Evolutionary conservation across 2,329 filamentous ascomycete species (phyloP).

Genomic region (Claviceps arundinis): DNA sequence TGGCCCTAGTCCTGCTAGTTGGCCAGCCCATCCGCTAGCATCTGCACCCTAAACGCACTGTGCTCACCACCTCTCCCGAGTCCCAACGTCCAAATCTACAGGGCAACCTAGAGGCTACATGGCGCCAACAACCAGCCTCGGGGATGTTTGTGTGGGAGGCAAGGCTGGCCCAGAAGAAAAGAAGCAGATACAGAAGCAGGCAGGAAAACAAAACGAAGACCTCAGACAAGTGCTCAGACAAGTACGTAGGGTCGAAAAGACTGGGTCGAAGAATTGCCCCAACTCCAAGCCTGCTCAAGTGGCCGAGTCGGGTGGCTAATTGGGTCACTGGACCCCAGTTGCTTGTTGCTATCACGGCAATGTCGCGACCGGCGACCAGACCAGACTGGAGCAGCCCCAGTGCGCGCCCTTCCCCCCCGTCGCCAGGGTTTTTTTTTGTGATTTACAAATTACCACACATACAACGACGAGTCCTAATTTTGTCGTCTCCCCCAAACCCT

Average conservation of each 20-base stretch:
- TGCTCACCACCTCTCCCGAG: background rate
- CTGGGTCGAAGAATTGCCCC: background rate
- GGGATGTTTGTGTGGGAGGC: background rate
- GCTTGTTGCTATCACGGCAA: background rate
- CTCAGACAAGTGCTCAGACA: background rate
- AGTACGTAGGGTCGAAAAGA: background rate
- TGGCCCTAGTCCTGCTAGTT: background rate
- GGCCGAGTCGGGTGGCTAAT: background rate
- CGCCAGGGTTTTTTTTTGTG: conserved; percentile 1
- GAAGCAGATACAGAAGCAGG: too few relatives aligned
- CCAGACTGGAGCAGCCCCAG: background rate
- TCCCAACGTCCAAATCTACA: background rate
- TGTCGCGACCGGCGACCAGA: background rate
- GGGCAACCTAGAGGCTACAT: background rate
- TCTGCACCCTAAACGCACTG: background rate
- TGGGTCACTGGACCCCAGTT: background rate
- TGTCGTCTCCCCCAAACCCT: conserved; percentile 1
- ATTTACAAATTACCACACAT: conserved; percentile 1
- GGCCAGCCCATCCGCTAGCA: background rate
- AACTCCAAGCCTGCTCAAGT: background rate
- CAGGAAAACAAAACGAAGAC: background rate
- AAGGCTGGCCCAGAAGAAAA: too few relatives aligned
- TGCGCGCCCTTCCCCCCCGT: background rate
- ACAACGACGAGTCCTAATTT: background rate
- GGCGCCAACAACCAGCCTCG: background rate